Evolutionary conservation across 148 eudicot species (phyloP).

Genomic region (Drosera capensis): DNA sequence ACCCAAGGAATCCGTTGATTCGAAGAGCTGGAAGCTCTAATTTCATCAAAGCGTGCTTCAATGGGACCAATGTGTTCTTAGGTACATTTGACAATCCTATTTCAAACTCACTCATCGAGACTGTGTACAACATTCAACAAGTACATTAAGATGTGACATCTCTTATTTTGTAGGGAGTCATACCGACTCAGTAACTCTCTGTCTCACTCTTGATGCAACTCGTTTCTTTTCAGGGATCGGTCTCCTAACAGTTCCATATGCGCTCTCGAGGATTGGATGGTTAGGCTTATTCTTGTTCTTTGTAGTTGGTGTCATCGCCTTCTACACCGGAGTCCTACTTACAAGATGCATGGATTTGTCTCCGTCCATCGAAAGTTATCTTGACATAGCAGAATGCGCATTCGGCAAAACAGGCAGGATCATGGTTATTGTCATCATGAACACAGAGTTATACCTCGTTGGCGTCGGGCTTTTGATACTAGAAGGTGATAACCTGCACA

Average conservation of each 20-base stretch:
- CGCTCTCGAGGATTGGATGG: conserved; percentile 24
- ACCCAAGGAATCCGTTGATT: conserved; percentile 8
- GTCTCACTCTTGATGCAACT: too few species aligned
- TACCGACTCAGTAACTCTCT: background rate
- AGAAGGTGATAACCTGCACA: conserved; percentile 24
- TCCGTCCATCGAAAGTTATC: conserved; percentile 10
- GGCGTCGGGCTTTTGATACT: conserved; percentile 15
- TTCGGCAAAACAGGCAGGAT: conserved; percentile 18
- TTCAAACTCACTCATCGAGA: background rate
- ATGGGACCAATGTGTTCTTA: conserved; percentile 22
- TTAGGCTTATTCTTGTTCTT: conserved; percentile 16
- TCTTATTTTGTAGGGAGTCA: background rate
- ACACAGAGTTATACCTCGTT: conserved; percentile 19
- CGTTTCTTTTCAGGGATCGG: conserved; percentile 15
- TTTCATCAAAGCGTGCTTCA: conserved; percentile 27
- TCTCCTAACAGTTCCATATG: conserved; percentile 23
- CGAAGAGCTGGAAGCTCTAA: conserved; percentile 12
- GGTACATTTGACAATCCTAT: conserved; percentile 5
- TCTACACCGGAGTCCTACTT: conserved; percentile 15
- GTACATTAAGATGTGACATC: background rate
- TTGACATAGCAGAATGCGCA: conserved; percentile 20
- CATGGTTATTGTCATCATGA: conserved; percentile 17
- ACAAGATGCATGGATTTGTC: conserved; percentile 13
- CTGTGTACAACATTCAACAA: background rate
- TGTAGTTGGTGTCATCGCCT: conserved; percentile 8